Evolutionary conservation across 129 eudicot species (phyloP).

Genomic region (Saposhnikovia divaricata): DNA sequence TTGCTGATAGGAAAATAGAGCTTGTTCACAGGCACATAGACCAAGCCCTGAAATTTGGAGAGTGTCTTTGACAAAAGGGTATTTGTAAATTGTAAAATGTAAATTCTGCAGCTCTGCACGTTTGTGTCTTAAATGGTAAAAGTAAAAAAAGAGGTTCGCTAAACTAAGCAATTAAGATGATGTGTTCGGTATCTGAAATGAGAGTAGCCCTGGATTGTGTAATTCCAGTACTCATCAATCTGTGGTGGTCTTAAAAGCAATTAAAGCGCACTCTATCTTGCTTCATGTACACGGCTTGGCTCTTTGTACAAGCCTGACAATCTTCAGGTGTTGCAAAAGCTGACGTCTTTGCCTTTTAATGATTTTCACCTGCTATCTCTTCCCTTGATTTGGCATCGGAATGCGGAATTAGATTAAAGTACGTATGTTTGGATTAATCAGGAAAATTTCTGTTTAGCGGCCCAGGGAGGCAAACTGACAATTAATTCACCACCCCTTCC

Average conservation of each 20-base stretch:
- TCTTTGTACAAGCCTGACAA: constrained; percentile 5
- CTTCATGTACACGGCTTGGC: constrained; percentile 3
- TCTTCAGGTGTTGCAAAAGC: constrained; percentile 4
- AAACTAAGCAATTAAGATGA: neutral
- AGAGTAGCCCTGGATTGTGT: neutral
- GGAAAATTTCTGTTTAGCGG: neutral
- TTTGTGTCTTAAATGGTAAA: neutral
- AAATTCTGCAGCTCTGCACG: neutral
- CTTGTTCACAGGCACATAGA: no score
- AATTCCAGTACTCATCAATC: neutral
- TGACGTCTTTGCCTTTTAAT: neutral
- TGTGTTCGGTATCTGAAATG: neutral
- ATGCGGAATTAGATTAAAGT: neutral
- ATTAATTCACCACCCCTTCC: neutral
- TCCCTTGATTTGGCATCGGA: neutral
- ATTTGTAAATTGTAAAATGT: neutral
- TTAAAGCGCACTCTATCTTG: neutral
- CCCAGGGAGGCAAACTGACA: neutral
- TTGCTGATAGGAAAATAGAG: no score
- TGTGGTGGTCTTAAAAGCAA: neutral
- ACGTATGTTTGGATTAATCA: neutral
- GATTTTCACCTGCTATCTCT: constrained; percentile 2
- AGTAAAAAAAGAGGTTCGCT: neutral
- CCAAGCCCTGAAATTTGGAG: neutral
- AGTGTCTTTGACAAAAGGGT: neutral